Evolutionary conservation across 2,329 filamentous ascomycete species (phyloP), one percentile per base, ranked within the genome.

Genomic region (Tolypocladium tundrense): DNA sequence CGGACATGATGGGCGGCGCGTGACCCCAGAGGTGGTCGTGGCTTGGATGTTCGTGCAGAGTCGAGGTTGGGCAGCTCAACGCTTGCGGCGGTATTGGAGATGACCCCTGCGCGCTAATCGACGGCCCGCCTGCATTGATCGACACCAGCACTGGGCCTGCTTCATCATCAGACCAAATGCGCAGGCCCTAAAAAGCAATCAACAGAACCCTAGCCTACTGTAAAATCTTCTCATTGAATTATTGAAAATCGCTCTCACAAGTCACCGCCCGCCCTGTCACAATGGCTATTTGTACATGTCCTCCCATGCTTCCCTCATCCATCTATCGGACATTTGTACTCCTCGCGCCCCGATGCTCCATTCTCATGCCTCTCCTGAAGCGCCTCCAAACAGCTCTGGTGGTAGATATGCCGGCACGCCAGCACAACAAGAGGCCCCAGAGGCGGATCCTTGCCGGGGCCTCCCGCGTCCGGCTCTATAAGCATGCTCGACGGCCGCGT

Each of bases 361-460:
- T 72, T 73, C 63, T 78, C 79, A 58, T 77, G 76, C 60, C 80
- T 76, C 40, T 78, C 79, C 64, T 84, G 82, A 63, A 87, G 70
- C 59, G 83, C 79, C 67, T 93, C 88, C 43, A 89, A 74, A 67
- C 87, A 91, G 33, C 74, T 77, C 68, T 85, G 79, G 72, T 90
- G 87, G 65, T 87, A 88, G 21, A 88, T 82, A 69, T 90, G 87
- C 57, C 86, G 78, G 68, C 87, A 90, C 27, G 86, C 86, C 65
- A 90, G 73, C 54, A 90, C 80, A 11, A 89, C 83, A 56, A 90
- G 69, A 50, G 84, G 79, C 10, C 85, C 87, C 21, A 87, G 77
- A n/a, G 80, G 73, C 53, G 79, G 80, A 60, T 81, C 71, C 60
- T 67, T 70, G 50, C 61, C 60, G 16, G 58, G 59, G 16, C 56